These are phyloP conservation scores for Protea cynaroides DNA, from an alignment of 164 flowering plant species.

Conservation along the genomic window DNA sequence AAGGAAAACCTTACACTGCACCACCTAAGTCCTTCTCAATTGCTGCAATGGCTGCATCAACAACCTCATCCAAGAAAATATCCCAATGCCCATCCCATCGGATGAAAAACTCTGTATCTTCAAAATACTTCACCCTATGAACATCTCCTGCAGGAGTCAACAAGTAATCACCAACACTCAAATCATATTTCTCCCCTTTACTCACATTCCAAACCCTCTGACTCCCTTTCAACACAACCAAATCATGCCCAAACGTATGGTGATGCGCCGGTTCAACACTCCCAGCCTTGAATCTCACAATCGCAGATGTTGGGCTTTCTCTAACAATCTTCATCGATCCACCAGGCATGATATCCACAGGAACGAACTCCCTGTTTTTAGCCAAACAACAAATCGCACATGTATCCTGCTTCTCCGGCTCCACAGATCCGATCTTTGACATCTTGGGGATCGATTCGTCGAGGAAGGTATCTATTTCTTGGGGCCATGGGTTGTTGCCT, in stretches of 20 bases:
- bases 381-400: slow-evolving; percentile 60
- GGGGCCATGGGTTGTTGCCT: slow-evolving; percentile 54
- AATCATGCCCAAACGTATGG: slow-evolving; percentile 87
- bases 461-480: slow-evolving; percentile 47
- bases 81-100: too few species aligned
- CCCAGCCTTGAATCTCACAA: slow-evolving; percentile 75
- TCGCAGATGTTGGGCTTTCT: slow-evolving; percentile 83
- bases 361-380: slow-evolving; percentile 41
- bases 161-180: slow-evolving; percentile 69
- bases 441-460: slow-evolving; percentile 56
- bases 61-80: slow-evolving; percentile 79
- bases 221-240: slow-evolving; percentile 76
- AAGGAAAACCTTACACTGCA: too few species aligned
- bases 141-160: slow-evolving; percentile 86
- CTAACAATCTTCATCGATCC: slow-evolving; percentile 82
- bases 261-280: slow-evolving; percentile 96
- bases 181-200: slow-evolving; percentile 50
- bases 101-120: slow-evolving; percentile 91
- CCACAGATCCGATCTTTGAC: slow-evolving; percentile 38
- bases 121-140: slow-evolving; percentile 77
- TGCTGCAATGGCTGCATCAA: slow-evolving; percentile 51
- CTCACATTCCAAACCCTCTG: slow-evolving; percentile 88
- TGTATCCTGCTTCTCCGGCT: slow-evolving; percentile 5
- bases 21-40: slow-evolving; percentile 30
- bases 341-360: slow-evolving; percentile 74